These are phyloP conservation scores for Lipomyces starkeyi DNA, from an alignment of 805 yeast genomes.

Conservation along the genomic window DNA sequence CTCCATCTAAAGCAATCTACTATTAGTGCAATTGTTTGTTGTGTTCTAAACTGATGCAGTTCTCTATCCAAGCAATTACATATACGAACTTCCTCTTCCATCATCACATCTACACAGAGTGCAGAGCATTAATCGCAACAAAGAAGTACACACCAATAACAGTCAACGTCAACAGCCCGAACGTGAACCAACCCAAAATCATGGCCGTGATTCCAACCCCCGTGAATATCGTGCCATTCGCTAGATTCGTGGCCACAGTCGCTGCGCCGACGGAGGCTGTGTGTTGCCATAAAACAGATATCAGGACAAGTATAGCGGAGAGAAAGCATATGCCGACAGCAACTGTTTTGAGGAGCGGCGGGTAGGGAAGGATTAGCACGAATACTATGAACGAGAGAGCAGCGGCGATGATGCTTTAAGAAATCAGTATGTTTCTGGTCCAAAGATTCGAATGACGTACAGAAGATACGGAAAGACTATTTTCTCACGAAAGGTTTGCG, in stretches of 20 bases:
- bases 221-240: conserved; percentile 29
- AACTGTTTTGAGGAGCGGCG: conserved; percentile 26
- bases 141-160: conserved; percentile 31
- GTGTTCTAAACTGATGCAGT: neutral
- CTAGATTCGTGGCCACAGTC: conserved; percentile 18
- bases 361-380: conserved; percentile 30
- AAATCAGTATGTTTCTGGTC: neutral
- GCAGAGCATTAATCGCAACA: conserved; percentile 12
- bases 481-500: conserved; percentile 21
- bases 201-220: conserved; percentile 31
- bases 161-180: conserved; percentile 21
- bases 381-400: conserved; percentile 28
- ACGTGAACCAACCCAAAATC: conserved; percentile 34
- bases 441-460: conserved; percentile 3
- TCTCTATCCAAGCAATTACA: neutral
- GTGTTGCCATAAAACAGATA: conserved; percentile 38
- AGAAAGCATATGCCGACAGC: conserved; percentile 23
- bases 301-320: conserved; percentile 25
- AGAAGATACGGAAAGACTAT: conserved; percentile 34
- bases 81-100: neutral
- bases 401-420: conserved; percentile 24
- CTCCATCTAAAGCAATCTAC: neutral
- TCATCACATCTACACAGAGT: neutral
- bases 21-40: neutral
- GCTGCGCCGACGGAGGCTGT: conserved; percentile 31